Base-by-base conservation (phyloP, 2,329 filamentous ascomycete species). In the Fusarium sp. region DNA sequence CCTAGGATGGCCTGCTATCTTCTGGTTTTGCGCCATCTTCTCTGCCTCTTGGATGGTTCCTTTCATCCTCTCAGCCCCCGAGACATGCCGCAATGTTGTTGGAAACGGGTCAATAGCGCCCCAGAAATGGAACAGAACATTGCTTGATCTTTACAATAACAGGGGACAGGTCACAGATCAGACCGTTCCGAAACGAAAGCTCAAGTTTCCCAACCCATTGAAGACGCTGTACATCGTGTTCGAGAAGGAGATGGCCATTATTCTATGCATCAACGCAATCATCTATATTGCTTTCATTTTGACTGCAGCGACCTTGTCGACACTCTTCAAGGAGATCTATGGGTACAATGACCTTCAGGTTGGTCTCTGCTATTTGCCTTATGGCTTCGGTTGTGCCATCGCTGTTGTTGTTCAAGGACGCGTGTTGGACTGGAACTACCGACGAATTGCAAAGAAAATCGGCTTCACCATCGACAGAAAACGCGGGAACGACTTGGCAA, bases 371-470 rank as follows among this genome's bases (percentile, higher is more conserved):
- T 88, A 85, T 71, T 79, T 89, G 15, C 86, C 86, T 1, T 85
- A 88, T 54, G 87, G 86, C 1, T 73, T 83, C 4, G 85, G 85
- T 6, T 87, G 84, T 61, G 84, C 81, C 42, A 63, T 83, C 12
- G 82, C 86, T 2, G 83, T 85, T 15, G 71, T 88, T 27, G 76
- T 78, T n/a, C 86, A 88, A 66, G 91, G 92, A 8, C 84, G 85
- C 68, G 75, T 88, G 8, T 80, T 87, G 50, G 86, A 89, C 78
- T 90, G 88, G 84, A 94, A 94, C 77, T 97, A 92, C 78, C 85
- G 89, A 9, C 87, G 91, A 42, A 86, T 90, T 49, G 91, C 92
- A 2, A 84, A 82, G 51, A 84, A 85, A 32, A 81, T 90, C 18
- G 89, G 89, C 8, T 83, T 94, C 61, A 81, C 83, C 4, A 86